Conservation (phyloP, 108 stramenopile genomes). For the Cyclotella cryptica region DNA sequence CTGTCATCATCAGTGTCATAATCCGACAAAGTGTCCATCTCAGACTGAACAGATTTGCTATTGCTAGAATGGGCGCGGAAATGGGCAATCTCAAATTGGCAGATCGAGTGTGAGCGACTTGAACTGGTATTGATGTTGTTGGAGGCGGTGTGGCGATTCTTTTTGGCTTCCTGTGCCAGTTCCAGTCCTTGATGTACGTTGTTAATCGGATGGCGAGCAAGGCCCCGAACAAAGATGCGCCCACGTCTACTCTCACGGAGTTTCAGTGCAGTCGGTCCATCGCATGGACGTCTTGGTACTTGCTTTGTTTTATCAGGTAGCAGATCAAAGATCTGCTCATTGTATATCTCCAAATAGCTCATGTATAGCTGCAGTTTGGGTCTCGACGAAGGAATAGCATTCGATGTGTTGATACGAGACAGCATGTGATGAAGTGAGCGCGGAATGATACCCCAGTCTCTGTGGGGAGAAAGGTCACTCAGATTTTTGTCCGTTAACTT, state of each 20-base stretch:
- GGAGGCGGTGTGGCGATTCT: slow-evolving; percentile 81
- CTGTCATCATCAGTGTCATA: slow-evolving; percentile 63
- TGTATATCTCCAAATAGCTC: slow-evolving; percentile 98
- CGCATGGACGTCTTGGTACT: slow-evolving; percentile 31
- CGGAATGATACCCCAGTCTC: slow-evolving; percentile 86
- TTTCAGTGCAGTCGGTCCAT: slow-evolving; percentile 69
- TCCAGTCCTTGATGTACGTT: slow-evolving; percentile 71
- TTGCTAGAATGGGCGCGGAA: neutral
- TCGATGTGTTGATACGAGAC: slow-evolving; percentile 43
- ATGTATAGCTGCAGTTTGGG: slow-evolving; percentile 63
- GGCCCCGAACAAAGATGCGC: slow-evolving; percentile 82
- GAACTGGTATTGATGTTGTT: slow-evolving; percentile 93
- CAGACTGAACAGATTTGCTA: slow-evolving; percentile 1
- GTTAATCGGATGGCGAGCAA: slow-evolving; percentile 79
- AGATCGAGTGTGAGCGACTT: slow-evolving; percentile 94
- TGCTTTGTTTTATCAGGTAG: slow-evolving; percentile 58
- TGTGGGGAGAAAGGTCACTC: slow-evolving; percentile 23
- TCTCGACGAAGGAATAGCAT: slow-evolving; percentile 16
- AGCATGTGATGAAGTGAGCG: slow-evolving; percentile 80
- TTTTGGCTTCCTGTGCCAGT: slow-evolving; percentile 66
- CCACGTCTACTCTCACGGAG: slow-evolving; percentile 86
- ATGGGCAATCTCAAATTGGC: slow-evolving; percentile 79
- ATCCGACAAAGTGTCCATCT: neutral
- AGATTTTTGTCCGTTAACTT: slow-evolving; percentile 21
- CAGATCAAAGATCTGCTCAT: slow-evolving; percentile 95